phyloP scores from a whole-genome alignment of 2,329 filamentous ascomycete species.

The Venturia pyrina region DNA sequence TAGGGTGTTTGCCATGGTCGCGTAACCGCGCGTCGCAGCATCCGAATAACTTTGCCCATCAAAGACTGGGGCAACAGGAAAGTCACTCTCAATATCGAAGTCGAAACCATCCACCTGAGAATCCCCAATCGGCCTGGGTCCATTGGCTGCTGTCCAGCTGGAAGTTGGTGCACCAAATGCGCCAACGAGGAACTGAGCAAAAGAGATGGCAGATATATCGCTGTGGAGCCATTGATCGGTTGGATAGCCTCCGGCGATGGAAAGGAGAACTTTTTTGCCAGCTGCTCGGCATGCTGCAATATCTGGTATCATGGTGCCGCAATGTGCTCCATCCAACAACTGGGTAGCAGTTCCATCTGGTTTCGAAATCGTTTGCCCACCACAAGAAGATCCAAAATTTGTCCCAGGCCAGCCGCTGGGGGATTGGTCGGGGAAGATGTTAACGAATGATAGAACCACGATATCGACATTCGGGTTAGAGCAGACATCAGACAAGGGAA shows the following conservation, averaged over 20 bases:
- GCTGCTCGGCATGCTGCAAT: conserved; percentile 23
- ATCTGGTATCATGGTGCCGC: conserved; percentile 22
- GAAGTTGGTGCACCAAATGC: conserved; percentile 36
- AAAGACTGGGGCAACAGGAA: not conserved
- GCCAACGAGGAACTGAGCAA: conserved; percentile 41
- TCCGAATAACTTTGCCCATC: conserved; percentile 18
- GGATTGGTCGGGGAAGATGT: conserved; percentile 39
- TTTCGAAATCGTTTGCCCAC: conserved; percentile 28
- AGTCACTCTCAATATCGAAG: conserved; percentile 34
- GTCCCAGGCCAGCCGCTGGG: conserved; percentile 38
- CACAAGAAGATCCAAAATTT: conserved; percentile 49
- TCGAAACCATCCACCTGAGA: conserved; percentile 43
- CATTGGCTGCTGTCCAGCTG: conserved; percentile 21
- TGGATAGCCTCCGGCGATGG: conserved; percentile 35
- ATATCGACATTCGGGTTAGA: conserved; percentile 42
- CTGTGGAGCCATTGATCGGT: conserved; percentile 25
- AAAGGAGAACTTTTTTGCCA: conserved; percentile 32
- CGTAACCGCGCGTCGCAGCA: conserved; percentile 34
- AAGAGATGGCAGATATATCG: conserved; percentile 30
- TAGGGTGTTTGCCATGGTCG: conserved; percentile 20
- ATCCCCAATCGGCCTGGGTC: conserved; percentile 39
- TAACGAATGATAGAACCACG: conserved; percentile 47
- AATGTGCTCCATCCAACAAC: conserved; percentile 27
- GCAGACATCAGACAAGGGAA: conserved; percentile 41
- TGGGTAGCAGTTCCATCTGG: conserved; percentile 24